Percentiles rank a stretch among this genome's conserved stretches.
Conservation (phyloP, 352 stramenopile genomes). For the Phytopythium oedochilum region DNA sequence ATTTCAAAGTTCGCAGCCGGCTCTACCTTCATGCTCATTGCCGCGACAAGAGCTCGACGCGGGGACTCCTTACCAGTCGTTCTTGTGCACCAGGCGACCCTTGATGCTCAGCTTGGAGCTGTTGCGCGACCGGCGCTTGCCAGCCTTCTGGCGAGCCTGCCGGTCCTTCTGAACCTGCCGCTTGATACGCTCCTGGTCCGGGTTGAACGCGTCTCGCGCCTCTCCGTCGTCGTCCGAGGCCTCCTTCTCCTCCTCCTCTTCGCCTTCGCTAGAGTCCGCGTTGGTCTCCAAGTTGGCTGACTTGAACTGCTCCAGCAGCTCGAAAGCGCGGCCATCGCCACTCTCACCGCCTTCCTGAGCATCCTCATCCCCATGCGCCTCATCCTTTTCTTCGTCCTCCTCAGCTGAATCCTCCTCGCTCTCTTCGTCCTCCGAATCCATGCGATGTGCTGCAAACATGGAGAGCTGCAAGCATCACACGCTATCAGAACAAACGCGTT, state of each 20-base stretch:
- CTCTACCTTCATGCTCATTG: neutral
- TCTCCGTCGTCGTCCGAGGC: constrained; percentile 25
- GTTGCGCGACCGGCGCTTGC: constrained; percentile 73
- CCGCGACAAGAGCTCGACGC: neutral
- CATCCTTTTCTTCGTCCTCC: constrained; percentile 36
- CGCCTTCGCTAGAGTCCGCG: constrained; percentile 17
- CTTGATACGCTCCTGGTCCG: constrained; percentile 77
- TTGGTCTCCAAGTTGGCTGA: constrained; percentile 17
- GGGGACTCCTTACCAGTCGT: constrained; percentile 45
- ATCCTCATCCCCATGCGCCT: constrained; percentile 28
- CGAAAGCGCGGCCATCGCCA: constrained; percentile 7
- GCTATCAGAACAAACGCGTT: neutral
- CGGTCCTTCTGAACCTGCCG: constrained; percentile 74
- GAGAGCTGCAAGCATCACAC: constrained; percentile 36
- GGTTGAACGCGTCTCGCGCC: constrained; percentile 32
- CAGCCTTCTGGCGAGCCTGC: constrained; percentile 46
- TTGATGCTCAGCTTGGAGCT: constrained; percentile 84
- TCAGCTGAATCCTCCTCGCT: constrained; percentile 35
- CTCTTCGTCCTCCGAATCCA: constrained; percentile 27
- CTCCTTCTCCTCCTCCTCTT: constrained; percentile 16
- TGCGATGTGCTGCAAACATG: constrained; percentile 77
- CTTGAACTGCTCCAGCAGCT: constrained; percentile 33
- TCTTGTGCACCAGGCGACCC: constrained; percentile 80
- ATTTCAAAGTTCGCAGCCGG: neutral
- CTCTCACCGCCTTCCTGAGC: constrained; percentile 27